Base-by-base conservation (phyloP, 2,329 filamentous ascomycete genomes). In the Aureobasidium leucospermi region DNA sequence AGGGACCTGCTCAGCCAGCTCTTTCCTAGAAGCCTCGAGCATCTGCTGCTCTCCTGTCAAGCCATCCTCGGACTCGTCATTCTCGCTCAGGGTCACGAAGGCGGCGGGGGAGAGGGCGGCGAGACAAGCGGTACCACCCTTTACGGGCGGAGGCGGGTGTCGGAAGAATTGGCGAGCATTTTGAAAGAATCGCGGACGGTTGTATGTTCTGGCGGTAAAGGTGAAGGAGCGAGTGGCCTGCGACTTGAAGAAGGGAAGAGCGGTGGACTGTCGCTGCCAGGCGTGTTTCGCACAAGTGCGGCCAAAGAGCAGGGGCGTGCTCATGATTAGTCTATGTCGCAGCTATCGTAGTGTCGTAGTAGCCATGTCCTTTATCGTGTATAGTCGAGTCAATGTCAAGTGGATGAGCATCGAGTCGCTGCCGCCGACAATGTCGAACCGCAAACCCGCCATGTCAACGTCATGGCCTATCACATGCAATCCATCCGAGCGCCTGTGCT, bases 1-100 rank as follows among this genome's bases (percentile, higher is more conserved):
- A 1, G 83, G 79, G 1, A 92, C 81, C 38, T 81, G 80, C 67
- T 89, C 89, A 60, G 79, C 79, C 38, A 96, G 83, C 75, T 96
- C 93, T 59, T 85, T 77, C 43, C 89, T 79, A 39, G 92, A 96
- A 2, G 81, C 84, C 70, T 91, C 84, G 13, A 96, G 81, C 93
- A 96, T 96, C 64, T 90, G 87, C 73, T 82, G 82, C 75, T 96
- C 92, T 29, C 84, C 83, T 2, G 92, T 96, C 68, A 87, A 79
- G 29, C 75, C 76, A 65, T 77, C 73, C 46, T 73, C 70, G 11
- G 69, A 70, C 31, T 79, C 73, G 10, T 72, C 67, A 46, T 81
- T 75, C 63, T 83, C 77, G 51, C 79, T 78, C 45, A 86, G 73
- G 58, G 81, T 75, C 41, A 87, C 78, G 63, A 86, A 85, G 1